Conservation (phyloP, 306 rosid genomes). For the Quillaja saponaria region DNA sequence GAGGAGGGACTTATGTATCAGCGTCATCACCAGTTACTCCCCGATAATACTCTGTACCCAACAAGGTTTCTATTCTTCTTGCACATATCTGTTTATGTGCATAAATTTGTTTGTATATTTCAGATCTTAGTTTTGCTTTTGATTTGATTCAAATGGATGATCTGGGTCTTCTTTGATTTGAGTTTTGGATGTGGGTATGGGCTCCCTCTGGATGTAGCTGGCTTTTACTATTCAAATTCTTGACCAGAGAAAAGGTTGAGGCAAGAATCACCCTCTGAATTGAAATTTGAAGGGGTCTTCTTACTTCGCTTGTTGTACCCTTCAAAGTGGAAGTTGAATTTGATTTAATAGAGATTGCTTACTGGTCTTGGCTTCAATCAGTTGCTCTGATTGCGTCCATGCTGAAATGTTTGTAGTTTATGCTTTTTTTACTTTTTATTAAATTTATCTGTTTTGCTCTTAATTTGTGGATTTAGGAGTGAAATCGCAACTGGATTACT, state of each 20-base stretch:
- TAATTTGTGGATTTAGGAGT: constrained; percentile 60
- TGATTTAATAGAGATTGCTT: constrained; percentile 14
- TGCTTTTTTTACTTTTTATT: constrained; percentile 15
- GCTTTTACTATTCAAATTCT: constrained; percentile 29
- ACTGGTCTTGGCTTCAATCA: constrained; percentile 1
- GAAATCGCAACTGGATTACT: constrained; percentile 83
- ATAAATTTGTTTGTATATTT: constrained; percentile 4
- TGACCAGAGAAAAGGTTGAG: constrained; percentile 5
- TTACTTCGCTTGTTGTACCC: constrained; percentile 18
- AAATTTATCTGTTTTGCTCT: constrained; percentile 14
- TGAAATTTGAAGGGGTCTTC: constrained; percentile 14
- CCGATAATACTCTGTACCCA: constrained; percentile 92
- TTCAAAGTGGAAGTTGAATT: constrained; percentile 12
- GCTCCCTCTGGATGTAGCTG: constrained; percentile 29
- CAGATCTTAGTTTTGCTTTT: constrained; percentile 39
- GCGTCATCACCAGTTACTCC: constrained; percentile 78
- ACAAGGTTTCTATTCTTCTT: constrained; percentile 56
- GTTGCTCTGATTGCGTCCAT: constrained; percentile 28
- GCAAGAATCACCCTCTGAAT: constrained; percentile 21
- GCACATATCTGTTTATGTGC: not conserved
- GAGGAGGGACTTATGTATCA: constrained; percentile 83
- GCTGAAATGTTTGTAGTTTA: not conserved
- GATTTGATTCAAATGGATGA: constrained; percentile 38
- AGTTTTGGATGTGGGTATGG: constrained; percentile 35
- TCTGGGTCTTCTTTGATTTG: constrained; percentile 35